Base-by-base conservation (phyloP, 1,284 basidiomycete genomes). In the Phaffia rhodozyma region DNA sequence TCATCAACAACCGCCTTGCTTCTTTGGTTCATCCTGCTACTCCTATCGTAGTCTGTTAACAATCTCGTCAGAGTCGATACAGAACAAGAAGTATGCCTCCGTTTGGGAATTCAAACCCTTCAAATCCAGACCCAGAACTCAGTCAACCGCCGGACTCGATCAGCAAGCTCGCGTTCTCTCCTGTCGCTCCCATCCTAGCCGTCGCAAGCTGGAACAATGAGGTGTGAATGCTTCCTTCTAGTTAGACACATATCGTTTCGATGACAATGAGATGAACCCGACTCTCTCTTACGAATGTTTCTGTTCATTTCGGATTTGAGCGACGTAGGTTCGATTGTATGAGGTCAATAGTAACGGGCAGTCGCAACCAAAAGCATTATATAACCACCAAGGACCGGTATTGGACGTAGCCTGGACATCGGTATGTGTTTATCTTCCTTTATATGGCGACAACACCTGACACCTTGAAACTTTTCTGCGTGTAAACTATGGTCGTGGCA, bases 381-480 rank as follows among this genome's bases (percentile, higher is more conserved):
- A 89, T 73, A 76, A 79, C 29, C 91, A 94, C 73, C 84, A 89
- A 71, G 88, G 81, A 0, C 89, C 91, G 0, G 88, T 90, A 2
- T 74, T 94, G 67, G 84, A 85, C 68, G 81, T 91, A 5, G 85
- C 84, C 70, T 93, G 90, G 90, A 87, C 85, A 72, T 85, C 84
- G 58, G 79, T 79, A 58, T 66, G 75, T 67, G 25, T 1, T 54
- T 51, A 32, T 29, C 18, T 32, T 11, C 18, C 18, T 9, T 53
- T 20, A 43, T 43, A 43, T 2, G 16, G 38, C 16, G 38, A 43
- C 16, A 11, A 16, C 4, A 34, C 4, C 32, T 43, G 38, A 43
- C 5, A 11, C 5, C 13, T 7, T 43, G 13, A 11, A 43, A 43
- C 7, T 11, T 43, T n/a, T 16, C 13, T 16, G 13, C 2, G 13